Evolutionary conservation across 2,329 filamentous ascomycete species (phyloP).

Genomic region (Penicillium sp.): DNA sequence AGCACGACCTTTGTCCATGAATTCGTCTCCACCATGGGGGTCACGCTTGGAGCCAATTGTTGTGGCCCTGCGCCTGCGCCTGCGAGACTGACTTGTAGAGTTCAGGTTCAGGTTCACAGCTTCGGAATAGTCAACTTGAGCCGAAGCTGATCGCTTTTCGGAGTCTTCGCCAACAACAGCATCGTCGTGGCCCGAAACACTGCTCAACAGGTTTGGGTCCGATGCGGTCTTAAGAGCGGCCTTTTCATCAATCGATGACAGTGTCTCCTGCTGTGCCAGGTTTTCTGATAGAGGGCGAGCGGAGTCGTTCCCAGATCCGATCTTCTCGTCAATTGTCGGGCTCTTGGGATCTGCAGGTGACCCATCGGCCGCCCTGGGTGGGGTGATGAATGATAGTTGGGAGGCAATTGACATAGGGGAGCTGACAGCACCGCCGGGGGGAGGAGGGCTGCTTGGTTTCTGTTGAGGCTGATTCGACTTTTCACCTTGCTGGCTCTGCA

Average conservation of each 20-base stretch:
- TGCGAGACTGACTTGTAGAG: constrained; percentile 35
- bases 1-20: constrained; percentile 73
- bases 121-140: constrained; percentile 43
- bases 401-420: constrained; percentile 26
- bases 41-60: constrained; percentile 51
- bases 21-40: constrained; percentile 65
- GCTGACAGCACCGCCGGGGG: constrained; percentile 30
- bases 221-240: constrained; percentile 30
- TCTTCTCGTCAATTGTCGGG: constrained; percentile 35
- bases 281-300: constrained; percentile 36
- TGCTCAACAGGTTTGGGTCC: constrained; percentile 30
- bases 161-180: constrained; percentile 29
- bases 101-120: constrained; percentile 44
- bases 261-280: constrained; percentile 32
- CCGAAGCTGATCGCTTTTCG: constrained; percentile 34
- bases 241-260: constrained; percentile 48
- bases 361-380: constrained; percentile 31
- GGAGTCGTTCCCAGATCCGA: constrained; percentile 37
- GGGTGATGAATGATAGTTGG: constrained; percentile 25
- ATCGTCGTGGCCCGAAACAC: constrained; percentile 26
- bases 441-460: constrained; percentile 42
- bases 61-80: constrained; percentile 46
- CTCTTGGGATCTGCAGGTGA: constrained; percentile 32
- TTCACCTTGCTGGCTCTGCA: constrained; percentile 58
- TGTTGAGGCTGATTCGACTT: constrained; percentile 52